Percentiles rank a stretch among this genome's conserved stretches.
Conservation (phyloP, 2,329 filamentous ascomycete genomes). For the Leptoxyphium fumago region DNA sequence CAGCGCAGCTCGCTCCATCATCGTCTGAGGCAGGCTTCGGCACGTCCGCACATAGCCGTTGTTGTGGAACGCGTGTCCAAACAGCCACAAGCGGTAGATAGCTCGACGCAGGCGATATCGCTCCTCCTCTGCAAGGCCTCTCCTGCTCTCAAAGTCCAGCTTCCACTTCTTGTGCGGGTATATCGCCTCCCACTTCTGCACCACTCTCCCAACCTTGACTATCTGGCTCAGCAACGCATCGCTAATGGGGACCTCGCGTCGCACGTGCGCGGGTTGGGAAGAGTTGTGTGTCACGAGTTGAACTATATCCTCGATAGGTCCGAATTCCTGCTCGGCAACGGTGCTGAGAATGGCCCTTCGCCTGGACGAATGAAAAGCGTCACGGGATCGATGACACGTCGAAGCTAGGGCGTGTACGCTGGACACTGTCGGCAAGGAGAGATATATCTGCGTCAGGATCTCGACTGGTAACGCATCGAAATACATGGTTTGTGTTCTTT, state of each 20-base stretch:
- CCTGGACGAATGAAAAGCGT: slow-evolving; percentile 38
- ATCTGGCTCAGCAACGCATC: slow-evolving; percentile 41
- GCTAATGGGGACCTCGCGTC: slow-evolving; percentile 38
- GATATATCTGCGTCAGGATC: slow-evolving; percentile 42
- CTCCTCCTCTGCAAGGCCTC: slow-evolving; percentile 36
- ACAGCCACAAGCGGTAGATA: slow-evolving; percentile 47
- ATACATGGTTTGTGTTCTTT: slow-evolving; percentile 26
- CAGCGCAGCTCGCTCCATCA: slow-evolving; percentile 39
- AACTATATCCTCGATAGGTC: slow-evolving; percentile 42
- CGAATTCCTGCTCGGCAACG: slow-evolving; percentile 41
- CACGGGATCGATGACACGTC: slow-evolving; percentile 40
- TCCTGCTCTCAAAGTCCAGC: slow-evolving; percentile 38
- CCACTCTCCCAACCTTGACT: slow-evolving; percentile 38
- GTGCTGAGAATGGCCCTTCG: slow-evolving; percentile 39
- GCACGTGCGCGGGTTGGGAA: slow-evolving; percentile 41
- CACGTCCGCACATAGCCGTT: slow-evolving; percentile 34
- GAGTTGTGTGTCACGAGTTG: slow-evolving; percentile 47
- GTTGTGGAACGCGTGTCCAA: slow-evolving; percentile 43
- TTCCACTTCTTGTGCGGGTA: slow-evolving; percentile 52
- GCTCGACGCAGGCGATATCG: slow-evolving; percentile 39
- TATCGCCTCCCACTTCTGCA: slow-evolving; percentile 44
- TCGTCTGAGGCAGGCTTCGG: slow-evolving; percentile 30
- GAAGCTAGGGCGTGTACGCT: slow-evolving; percentile 40
- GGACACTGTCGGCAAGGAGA: slow-evolving; percentile 35
- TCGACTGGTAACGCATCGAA: slow-evolving; percentile 43